These are phyloP conservation scores for Aspergillus hancockii DNA, from an alignment of 495 filamentous ascomycete species.

Conservation along the genomic window DNA sequence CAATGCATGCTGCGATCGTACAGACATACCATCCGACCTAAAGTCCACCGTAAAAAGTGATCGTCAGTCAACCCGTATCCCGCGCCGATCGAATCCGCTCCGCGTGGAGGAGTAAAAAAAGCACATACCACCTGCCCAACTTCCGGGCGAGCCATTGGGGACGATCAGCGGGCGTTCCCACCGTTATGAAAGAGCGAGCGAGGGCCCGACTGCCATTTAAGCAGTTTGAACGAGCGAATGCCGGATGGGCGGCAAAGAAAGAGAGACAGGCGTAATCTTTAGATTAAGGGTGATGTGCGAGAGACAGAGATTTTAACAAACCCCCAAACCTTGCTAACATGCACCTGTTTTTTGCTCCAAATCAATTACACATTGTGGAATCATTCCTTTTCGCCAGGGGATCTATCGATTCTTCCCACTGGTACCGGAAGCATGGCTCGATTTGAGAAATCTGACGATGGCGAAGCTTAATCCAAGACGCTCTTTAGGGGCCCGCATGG, in stretches of 20 bases:
- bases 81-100: neutral
- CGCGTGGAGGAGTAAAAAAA: neutral
- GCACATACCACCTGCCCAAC: slow-evolving; percentile 23
- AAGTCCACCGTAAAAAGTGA: neutral
- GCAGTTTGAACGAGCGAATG: neutral
- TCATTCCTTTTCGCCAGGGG: neutral
- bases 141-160: slow-evolving; percentile 18
- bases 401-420: neutral
- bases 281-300: neutral
- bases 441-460: neutral
- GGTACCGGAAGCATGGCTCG: neutral
- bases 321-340: neutral
- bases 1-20: slow-evolving; percentile 22
- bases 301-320: neutral
- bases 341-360: neutral
- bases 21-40: slow-evolving; percentile 28
- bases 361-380: neutral
- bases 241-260: neutral
- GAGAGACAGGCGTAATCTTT: neutral
- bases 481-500: no score
- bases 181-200: neutral
- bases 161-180: neutral
- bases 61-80: neutral
- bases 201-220: neutral
- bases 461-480: neutral